Conservation (phyloP, 2,329 filamentous ascomycete species). For the Ophiostoma ulmi region DNA sequence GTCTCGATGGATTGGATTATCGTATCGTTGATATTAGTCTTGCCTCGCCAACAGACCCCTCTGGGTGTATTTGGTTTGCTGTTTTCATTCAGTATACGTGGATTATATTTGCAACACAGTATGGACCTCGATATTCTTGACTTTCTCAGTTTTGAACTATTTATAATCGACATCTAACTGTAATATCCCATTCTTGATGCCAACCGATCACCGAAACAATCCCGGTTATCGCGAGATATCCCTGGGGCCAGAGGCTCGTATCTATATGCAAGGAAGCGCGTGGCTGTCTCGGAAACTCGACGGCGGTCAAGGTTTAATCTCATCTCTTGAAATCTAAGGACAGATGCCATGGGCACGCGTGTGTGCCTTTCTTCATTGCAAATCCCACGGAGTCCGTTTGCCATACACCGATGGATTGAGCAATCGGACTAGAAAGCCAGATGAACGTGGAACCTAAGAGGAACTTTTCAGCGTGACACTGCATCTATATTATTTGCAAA, state of each 20-base stretch:
- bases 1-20: neutral
- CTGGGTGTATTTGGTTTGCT: neutral
- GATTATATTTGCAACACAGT: neutral
- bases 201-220: neutral
- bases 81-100: neutral
- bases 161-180: neutral
- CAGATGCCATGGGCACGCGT: neutral
- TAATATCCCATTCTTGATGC: neutral
- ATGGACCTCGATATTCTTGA: neutral
- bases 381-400: neutral
- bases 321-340: neutral
- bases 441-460: too few species aligned
- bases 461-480: neutral
- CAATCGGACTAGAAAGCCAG: neutral
- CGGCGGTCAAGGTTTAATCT: neutral
- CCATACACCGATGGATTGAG: neutral
- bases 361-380: neutral
- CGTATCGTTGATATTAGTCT: neutral
- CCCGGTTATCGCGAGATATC: constrained; percentile 2
- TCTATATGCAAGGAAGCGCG: neutral
- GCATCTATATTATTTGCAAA: neutral
- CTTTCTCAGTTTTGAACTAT: neutral
- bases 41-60: neutral
- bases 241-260: neutral
- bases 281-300: neutral